Percentiles rank a stretch among this genome's conserved stretches.
Conservation (phyloP, 2,329 filamentous ascomycete species). For the Aspergillus vadensis region DNA sequence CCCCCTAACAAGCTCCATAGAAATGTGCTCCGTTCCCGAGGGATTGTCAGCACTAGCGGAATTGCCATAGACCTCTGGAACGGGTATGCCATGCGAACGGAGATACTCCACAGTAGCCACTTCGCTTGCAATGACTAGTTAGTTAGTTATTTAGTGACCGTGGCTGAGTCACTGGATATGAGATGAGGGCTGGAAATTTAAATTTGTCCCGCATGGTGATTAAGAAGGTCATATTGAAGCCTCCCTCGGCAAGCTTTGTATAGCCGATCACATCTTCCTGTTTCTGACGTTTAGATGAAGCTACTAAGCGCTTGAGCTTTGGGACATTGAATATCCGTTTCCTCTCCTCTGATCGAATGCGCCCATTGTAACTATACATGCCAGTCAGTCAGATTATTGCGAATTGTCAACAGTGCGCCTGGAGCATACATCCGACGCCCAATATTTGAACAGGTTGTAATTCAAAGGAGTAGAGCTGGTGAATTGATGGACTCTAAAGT, state of each 20-base stretch:
- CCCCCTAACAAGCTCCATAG: neutral
- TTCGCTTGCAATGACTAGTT: neutral
- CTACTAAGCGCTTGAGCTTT: conserved; percentile 19
- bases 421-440: conserved; percentile 17
- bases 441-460: conserved; percentile 17
- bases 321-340: conserved; percentile 17
- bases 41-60: neutral
- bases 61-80: neutral
- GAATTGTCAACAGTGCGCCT: neutral
- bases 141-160: neutral
- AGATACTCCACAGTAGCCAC: neutral
- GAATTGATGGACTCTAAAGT: too few species aligned
- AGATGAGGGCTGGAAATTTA: neutral
- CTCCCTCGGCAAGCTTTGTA: conserved; percentile 11
- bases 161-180: neutral
- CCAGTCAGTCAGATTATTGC: neutral
- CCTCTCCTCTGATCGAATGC: conserved; percentile 12
- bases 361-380: conserved; percentile 4
- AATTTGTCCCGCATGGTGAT: neutral
- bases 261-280: conserved; percentile 9
- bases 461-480: too few species aligned
- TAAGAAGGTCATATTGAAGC: conserved; percentile 2
- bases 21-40: neutral
- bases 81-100: neutral
- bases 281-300: conserved; percentile 8